phyloP scores from a whole-genome alignment of 2,329 filamentous ascomycete genomes.

The Aspergillus ustus region DNA sequence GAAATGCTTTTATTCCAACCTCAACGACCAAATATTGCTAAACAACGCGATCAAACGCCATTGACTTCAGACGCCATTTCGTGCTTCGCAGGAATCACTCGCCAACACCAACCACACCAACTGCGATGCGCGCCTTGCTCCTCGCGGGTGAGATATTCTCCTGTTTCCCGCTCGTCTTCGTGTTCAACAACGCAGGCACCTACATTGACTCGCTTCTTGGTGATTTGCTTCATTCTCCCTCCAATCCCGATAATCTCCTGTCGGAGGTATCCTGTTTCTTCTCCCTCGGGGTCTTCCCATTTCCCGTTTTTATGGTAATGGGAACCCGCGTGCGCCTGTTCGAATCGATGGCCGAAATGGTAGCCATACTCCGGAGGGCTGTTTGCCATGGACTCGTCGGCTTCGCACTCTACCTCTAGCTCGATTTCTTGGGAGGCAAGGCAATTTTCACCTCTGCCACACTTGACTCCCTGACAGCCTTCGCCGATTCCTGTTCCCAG shows the following conservation, averaged over 20 bases:
- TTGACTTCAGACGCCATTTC: constrained; percentile 38
- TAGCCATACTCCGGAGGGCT: constrained; percentile 38
- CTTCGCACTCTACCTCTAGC: constrained; percentile 83
- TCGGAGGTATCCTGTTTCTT: constrained; percentile 72
- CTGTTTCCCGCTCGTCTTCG: constrained; percentile 73
- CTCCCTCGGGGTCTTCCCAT: constrained; percentile 39
- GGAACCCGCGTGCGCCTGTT: constrained; percentile 18
- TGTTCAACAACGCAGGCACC: constrained; percentile 86
- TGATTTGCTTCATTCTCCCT: constrained; percentile 83
- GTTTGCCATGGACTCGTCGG: constrained; percentile 59
- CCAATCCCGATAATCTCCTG: constrained; percentile 93
- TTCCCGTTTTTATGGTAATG: constrained; percentile 20
- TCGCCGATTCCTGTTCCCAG: constrained; percentile 87
- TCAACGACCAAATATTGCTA: not conserved
- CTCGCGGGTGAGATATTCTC: constrained; percentile 72
- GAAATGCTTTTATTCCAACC: no score
- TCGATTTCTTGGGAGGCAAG: constrained; percentile 77
- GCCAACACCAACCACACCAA: constrained; percentile 91
- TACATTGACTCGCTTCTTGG: constrained; percentile 79
- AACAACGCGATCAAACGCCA: not conserved
- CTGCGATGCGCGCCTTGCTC: constrained; percentile 70
- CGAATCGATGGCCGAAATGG: constrained; percentile 26
- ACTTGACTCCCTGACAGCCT: constrained; percentile 84
- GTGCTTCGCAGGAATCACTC: constrained; percentile 68
- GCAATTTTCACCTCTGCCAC: constrained; percentile 77